phyloP scores from a whole-genome alignment of 495 filamentous ascomycete genomes.

The Podospora didyma region DNA sequence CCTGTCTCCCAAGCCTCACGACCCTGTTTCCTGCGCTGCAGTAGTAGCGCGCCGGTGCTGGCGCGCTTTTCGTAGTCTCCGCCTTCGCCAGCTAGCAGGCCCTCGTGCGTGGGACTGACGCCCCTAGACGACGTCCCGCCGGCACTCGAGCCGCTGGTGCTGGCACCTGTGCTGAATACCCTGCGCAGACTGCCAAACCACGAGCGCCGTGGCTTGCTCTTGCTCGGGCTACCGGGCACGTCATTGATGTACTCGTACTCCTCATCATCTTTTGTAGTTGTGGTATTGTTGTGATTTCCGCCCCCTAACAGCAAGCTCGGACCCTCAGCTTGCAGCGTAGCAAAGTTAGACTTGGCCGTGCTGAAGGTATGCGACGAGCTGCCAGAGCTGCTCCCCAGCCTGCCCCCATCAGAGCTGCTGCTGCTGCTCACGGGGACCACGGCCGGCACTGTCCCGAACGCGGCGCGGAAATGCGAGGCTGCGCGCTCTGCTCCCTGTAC shows the following conservation, averaged over 20 bases:
- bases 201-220: constrained; percentile 37
- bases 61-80: constrained; percentile 28
- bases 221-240: constrained; percentile 42
- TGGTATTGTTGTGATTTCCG: not conserved
- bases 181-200: constrained; percentile 49
- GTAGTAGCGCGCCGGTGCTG: constrained; percentile 18
- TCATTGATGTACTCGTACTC: constrained; percentile 22
- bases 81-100: constrained; percentile 17
- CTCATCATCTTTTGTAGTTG: constrained; percentile 1
- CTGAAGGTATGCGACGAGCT: constrained; percentile 57
- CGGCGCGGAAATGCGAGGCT: not conserved
- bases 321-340: constrained; percentile 61
- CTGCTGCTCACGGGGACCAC: constrained; percentile 16
- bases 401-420: constrained; percentile 7
- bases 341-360: constrained; percentile 61
- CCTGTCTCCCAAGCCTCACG: constrained; percentile 36
- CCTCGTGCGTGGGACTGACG: constrained; percentile 22
- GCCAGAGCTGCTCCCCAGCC: constrained; percentile 1
- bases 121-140: constrained; percentile 11
- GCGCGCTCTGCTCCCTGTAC: constrained; percentile 7
- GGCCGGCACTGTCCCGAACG: not conserved
- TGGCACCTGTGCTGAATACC: constrained; percentile 34
- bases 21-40: constrained; percentile 39
- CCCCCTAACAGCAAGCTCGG: constrained; percentile 52
- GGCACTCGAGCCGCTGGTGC: not conserved